Evolutionary conservation across 495 filamentous ascomycete genomes (phyloP).

Genomic region (Trypethelium eluteriae): DNA sequence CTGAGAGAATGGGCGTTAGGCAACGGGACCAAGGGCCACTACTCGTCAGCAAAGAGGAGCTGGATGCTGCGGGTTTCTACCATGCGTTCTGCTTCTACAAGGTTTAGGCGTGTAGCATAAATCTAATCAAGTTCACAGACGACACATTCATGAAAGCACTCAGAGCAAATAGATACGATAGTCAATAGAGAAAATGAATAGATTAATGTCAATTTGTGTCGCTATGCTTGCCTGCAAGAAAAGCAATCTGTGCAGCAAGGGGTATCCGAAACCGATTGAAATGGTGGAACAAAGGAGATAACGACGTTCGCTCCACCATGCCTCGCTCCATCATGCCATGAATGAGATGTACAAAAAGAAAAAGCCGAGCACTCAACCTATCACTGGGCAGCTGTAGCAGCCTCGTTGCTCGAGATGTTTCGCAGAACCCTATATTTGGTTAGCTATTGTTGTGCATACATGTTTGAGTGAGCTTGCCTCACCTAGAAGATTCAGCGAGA

Average conservation of each 20-base stretch:
- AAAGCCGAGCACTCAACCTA: neutral
- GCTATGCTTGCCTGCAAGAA: neutral
- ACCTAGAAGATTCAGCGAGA: slow-evolving; percentile 2
- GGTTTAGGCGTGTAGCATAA: slow-evolving; percentile 44
- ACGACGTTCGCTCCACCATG: neutral
- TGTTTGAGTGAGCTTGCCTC: neutral
- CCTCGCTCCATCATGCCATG: neutral
- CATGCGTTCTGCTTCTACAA: slow-evolving; percentile 93
- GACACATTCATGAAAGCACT: neutral
- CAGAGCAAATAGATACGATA: neutral
- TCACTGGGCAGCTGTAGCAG: slow-evolving; percentile 1
- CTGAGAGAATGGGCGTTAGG: slow-evolving; percentile 88
- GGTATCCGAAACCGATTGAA: slow-evolving; percentile 8
- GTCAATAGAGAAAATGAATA: neutral
- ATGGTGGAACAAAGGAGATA: neutral
- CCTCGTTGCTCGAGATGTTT: slow-evolving; percentile 6
- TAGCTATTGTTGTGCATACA: neutral
- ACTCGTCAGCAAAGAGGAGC: slow-evolving; percentile 67
- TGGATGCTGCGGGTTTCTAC: slow-evolving; percentile 87
- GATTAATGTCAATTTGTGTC: neutral
- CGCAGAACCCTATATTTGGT: slow-evolving; percentile 3
- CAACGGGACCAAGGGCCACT: slow-evolving; percentile 59
- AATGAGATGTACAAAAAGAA: neutral
- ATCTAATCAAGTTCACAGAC: neutral
- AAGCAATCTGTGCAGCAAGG: slow-evolving; percentile 6